Evolutionary conservation across 2,329 filamentous ascomycete genomes (phyloP), one percentile per base, ranked within the genome.

Genomic region (Teratosphaeria pseudoeucalypti): DNA sequence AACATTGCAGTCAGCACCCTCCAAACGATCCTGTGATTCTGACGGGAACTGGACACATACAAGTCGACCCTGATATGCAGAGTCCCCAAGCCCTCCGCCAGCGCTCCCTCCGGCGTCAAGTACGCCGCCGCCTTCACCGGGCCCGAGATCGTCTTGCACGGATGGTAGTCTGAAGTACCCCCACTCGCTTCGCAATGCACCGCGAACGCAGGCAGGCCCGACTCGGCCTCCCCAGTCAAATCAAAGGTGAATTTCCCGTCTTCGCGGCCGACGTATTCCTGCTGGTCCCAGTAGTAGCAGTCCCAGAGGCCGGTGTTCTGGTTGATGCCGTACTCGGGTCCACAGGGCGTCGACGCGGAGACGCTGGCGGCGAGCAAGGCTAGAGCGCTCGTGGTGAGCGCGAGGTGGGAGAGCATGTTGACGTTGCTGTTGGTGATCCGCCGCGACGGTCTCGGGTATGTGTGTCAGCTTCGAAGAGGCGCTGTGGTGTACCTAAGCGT

Each of bases 131-230:
- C 43, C 43, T n/a, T 49, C 7, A 49, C 43, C 12, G 14, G 5
- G 19, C 43, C 43, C 7, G 43, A 49, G 12, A 79, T 85, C 1
- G 85, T 86, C 62, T 88, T 85, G 11, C 92, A 90, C 69, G 89
- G 89, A 0, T 92, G 89, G 79, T 89, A 91, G 68, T 77, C 92
- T 19, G 87, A 92, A 61, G 75, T 88, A 2, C 82, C 84, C 54
- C 85, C 82, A 67, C 81, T 85, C 60, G 81, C 81, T 2, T 75
- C 94, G 54, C 81, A 86, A 66, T 19, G 16, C 5, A 16, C 43
- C 14, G 43, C 14, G n/a, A 49, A 49, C 4, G 43, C 43, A n/a
- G 43, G 43, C 7, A 49, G 14, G n/a, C 43, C 43, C 16, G 43
- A 49, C n/a, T n/a, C 12, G n/a, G 43, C 43, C 9, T n/a, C 6